Evolutionary conservation across 2,329 filamentous ascomycete species (phyloP), one percentile per base, ranked within the genome.

Genomic region (Mycosphaerella sp.): DNA sequence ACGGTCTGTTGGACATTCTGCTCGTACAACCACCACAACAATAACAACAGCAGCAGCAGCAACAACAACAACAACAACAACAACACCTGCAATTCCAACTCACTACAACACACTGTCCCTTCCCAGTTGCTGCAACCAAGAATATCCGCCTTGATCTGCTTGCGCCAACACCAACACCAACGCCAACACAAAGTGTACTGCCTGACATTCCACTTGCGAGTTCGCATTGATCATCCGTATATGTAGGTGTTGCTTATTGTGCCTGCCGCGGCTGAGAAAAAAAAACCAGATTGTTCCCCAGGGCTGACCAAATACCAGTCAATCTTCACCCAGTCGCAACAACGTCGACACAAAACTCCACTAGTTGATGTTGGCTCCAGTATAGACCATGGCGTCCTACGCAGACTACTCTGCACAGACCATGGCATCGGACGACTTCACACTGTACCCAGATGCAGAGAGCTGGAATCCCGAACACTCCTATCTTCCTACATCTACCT

Each of bases 361-460:
- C n/a, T 38, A n/a, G 21, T 44, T 23, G 29, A 54, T 56, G 51
- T 56, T 39, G 26, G 55, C 52, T 36, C 9, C 7, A 57, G 43
- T 45, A 29, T 36, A 36, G 43, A 51, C 14, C 49, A 69, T 69
- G 67, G 58, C 65, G 21, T 66, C 66, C 14, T 68, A 57, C 53
- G 60, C 66, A 54, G 62, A 67, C 38, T 66, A 64, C 47, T 59
- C 58, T 42, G 52, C 57, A 32, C 62, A 62, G 31, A 62, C 58
- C 36, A 65, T 67, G 61, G 59, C 61, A 8, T 59, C 61, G 40
- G 61, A 63, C 58, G 68, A 69, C 56, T 68, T 69, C 62, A 62
- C 64, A 10, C 62, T 69, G 43, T 68, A 66, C 55, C 61, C 67
- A 29, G 68, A 62, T 53, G 51, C 59, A 44, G 65, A 66, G 26